Evolutionary conservation across 805 yeast species (phyloP).

Genomic region (Sugiyamaella smithiae): DNA sequence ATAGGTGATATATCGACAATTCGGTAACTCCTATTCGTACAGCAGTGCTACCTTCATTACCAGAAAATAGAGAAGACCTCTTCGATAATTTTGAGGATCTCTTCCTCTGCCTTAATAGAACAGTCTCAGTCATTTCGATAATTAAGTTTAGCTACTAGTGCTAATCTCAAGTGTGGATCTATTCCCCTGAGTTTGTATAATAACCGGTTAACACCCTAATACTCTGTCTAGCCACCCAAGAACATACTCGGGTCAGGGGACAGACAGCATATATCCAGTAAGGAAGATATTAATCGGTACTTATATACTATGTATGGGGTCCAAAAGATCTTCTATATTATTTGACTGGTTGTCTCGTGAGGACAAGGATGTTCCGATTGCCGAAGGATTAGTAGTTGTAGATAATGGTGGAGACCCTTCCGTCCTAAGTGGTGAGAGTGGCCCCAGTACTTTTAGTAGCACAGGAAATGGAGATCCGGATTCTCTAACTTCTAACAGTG

Average conservation of each 20-base stretch:
- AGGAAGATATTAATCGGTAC: no score
- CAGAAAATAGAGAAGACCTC: neutral
- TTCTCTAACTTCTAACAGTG: neutral
- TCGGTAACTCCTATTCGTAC: constrained; percentile 8
- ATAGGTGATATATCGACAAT: constrained; percentile 23
- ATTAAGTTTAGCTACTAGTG: no score
- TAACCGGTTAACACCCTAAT: no score
- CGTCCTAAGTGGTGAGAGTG: neutral
- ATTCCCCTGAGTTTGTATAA: no score
- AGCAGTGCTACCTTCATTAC: neutral
- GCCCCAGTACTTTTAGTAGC: neutral
- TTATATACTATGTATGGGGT: constrained; percentile 4
- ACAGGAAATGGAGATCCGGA: neutral
- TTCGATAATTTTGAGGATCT: neutral
- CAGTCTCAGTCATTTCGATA: no score
- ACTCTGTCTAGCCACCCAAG: no score
- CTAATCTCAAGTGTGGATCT: no score
- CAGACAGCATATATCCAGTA: no score
- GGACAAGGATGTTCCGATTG: neutral
- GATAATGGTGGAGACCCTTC: neutral
- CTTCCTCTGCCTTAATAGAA: no score
- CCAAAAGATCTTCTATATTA: constrained; percentile 6
- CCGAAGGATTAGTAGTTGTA: constrained; percentile 1
- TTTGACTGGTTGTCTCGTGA: constrained; percentile 8
- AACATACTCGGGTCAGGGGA: no score